phyloP scores from a whole-genome alignment of 2,329 filamentous ascomycete genomes.

The Alternaria arborescens region DNA sequence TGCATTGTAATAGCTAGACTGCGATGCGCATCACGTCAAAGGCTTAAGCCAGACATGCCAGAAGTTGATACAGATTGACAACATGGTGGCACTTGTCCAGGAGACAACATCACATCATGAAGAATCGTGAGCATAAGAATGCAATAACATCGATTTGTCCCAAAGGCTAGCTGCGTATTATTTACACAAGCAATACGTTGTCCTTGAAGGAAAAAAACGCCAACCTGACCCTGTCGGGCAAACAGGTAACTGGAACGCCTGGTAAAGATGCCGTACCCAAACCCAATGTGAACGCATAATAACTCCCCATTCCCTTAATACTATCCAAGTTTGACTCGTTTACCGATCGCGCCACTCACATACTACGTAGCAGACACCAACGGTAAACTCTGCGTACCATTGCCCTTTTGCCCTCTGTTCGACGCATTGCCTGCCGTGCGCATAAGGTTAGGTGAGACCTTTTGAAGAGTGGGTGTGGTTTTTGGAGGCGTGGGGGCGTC shows the following conservation, averaged over 20 bases:
- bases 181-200: background rate
- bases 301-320: background rate
- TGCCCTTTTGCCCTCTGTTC: slow-evolving; percentile 20
- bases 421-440: slow-evolving; percentile 37
- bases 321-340: slow-evolving; percentile 6
- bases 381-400: slow-evolving; percentile 30
- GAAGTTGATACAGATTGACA: too few relatives aligned
- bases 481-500: slow-evolving; percentile 4
- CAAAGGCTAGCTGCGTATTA: background rate
- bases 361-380: slow-evolving; percentile 40
- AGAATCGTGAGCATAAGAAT: background rate
- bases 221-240: slow-evolving; percentile 20
- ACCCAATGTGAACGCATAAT: background rate
- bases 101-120: background rate
- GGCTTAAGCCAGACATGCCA: too few relatives aligned
- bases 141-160: background rate
- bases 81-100: too few relatives aligned
- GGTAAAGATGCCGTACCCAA: background rate
- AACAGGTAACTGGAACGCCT: slow-evolving; percentile 9
- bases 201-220: slow-evolving; percentile 1
- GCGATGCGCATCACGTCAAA: background rate
- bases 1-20: background rate
- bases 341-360: background rate
- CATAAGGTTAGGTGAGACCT: slow-evolving; percentile 36
- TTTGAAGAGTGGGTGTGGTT: slow-evolving; percentile 1